Base-by-base conservation (phyloP, 208 protist genomes). In the Wallacemonas collosoma region DNA sequence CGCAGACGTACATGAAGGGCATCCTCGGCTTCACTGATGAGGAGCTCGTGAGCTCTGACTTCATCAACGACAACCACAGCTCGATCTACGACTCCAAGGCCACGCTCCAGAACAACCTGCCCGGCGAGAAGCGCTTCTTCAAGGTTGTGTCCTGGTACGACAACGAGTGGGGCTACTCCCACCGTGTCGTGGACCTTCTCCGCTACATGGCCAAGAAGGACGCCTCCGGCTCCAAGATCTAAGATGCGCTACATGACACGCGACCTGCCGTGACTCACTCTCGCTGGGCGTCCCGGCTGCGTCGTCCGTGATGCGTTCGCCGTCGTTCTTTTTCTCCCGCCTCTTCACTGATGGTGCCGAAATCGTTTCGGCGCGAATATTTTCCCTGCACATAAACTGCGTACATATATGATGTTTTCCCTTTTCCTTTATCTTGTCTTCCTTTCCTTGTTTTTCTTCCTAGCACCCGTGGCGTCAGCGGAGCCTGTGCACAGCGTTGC, bases 111-210 rank as follows among this genome's bases (percentile, higher is more conserved):
- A 98, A 99, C 63, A 99, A 97, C 65, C 26, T 26, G 26, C 26
- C 26, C 26, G 26, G 26, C 26, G 26, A 26, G 26, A 98, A 97
- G 60, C 93, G 95, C 36, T 99, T 99, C 75, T 98, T 99, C 76
- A 99, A 99, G 94, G 73, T 99, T 53, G 75, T 99, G 55, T 74
- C 93, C n/a, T 99, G 98, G 98, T 99, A 99, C 76, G 98, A 99
- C 88, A 99, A 99, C 83, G 98, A 99, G 85, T 98, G 81, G 68
- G 98, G 98, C 64, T 99, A 99, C 88, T 96, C 95, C 63, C 93
- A 98, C 94, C 95, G 98, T 72, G 97, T 99, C 26, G 87, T 99
- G 72, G 98, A 99, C 81, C 92, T 99, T 58, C 73, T 99, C 41
- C 65, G 73, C 64, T 88, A 91, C 81, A 97, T 95, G 76, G 83